Conservation (phyloP, 139 green algal genomes). For the Coelastrella sp. region DNA sequence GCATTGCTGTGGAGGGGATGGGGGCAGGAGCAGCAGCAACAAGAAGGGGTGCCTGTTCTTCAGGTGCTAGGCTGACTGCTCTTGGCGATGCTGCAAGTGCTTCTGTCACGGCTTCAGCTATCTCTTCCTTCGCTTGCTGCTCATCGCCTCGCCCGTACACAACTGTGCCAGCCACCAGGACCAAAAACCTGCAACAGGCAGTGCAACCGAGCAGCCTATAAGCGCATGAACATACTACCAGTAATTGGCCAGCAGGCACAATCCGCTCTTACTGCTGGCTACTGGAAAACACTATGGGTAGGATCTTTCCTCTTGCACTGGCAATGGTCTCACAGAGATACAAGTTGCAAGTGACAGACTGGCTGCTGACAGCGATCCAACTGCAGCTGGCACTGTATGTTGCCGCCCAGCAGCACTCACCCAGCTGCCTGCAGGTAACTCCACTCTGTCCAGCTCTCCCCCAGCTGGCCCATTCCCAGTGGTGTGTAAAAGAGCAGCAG, state of each 20-base stretch:
- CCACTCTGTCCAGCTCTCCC: conserved; percentile 71
- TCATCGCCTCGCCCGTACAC: conserved; percentile 66
- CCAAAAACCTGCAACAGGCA: conserved; percentile 54
- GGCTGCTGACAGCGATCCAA: too few species aligned
- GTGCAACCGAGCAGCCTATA: not conserved
- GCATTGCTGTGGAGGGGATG: not conserved
- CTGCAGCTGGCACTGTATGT: not conserved
- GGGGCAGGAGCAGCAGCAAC: not conserved
- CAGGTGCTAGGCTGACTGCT: not conserved
- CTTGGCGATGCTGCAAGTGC: conserved; percentile 16
- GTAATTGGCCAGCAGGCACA: too few species aligned
- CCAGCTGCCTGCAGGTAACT: conserved; percentile 66
- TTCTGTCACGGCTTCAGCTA: conserved; percentile 45
- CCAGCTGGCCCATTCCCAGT: conserved; percentile 58
- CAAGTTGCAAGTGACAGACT: too few species aligned
- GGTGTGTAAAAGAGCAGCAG: conserved; percentile 74
- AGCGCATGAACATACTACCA: too few species aligned
- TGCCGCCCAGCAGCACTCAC: conserved; percentile 22
- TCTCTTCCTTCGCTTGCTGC: conserved; percentile 48
- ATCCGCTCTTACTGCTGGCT: too few species aligned
- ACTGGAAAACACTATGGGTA: too few species aligned
- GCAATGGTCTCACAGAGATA: too few species aligned
- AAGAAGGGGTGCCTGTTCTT: not conserved
- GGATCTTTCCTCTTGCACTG: too few species aligned
- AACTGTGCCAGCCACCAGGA: conserved; percentile 67